These are phyloP conservation scores for Urostyla sp. DNA, from an alignment of 73 alveolate genomes.

Conservation along the genomic window DNA sequence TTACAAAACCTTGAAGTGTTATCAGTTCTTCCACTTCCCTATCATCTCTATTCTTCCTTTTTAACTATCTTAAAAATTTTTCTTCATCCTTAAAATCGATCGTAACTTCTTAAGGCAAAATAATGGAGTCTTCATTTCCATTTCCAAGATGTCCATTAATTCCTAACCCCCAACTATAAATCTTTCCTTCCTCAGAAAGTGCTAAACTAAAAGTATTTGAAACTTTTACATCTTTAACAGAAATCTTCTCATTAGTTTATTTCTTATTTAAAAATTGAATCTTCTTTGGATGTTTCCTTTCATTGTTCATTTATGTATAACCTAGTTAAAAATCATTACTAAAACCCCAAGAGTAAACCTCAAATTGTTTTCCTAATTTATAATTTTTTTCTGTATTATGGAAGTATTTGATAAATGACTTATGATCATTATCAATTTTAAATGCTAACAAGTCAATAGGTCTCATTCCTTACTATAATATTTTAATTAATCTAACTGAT, in stretches of 20 bases:
- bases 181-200: slow-evolving; percentile 37
- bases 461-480: slow-evolving; percentile 54
- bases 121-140: slow-evolving; percentile 39
- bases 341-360: slow-evolving; percentile 56
- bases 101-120: neutral
- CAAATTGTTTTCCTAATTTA: slow-evolving; percentile 33
- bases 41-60: slow-evolving; percentile 43
- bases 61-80: slow-evolving; percentile 16
- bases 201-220: slow-evolving; percentile 47
- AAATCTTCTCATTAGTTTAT: neutral
- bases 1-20: slow-evolving; percentile 25
- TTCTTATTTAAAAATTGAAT: slow-evolving; percentile 3
- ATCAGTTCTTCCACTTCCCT: slow-evolving; percentile 46
- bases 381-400: slow-evolving; percentile 51
- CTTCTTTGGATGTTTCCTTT: slow-evolving; percentile 45
- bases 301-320: slow-evolving; percentile 25
- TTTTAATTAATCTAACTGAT: neutral
- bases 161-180: slow-evolving; percentile 68
- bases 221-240: slow-evolving; percentile 35
- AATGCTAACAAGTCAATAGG: slow-evolving; percentile 49
- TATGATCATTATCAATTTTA: slow-evolving; percentile 50
- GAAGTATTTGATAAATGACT: slow-evolving; percentile 35
- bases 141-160: slow-evolving; percentile 62
- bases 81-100: slow-evolving; percentile 29
- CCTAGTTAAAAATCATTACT: slow-evolving; percentile 49